Evolutionary conservation across 495 filamentous ascomycete genomes (phyloP), one percentile per base, ranked within the genome.

Genomic region (Aspergillus incahuasiensis): DNA sequence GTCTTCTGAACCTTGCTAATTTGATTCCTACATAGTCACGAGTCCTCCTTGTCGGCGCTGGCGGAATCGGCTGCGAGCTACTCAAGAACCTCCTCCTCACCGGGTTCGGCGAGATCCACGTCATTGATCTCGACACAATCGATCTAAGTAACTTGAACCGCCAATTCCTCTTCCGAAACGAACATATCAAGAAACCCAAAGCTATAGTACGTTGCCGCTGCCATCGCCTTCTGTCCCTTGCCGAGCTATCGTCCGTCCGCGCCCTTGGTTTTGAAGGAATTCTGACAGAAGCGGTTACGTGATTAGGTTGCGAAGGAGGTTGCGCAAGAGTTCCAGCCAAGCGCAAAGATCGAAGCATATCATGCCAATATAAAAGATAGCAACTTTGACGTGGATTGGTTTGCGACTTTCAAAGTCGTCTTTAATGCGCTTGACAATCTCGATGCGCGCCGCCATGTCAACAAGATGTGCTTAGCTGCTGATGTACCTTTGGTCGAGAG

Each of bases 361-460:
- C 92, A 97, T 74, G 90, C 88, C 35, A 96, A 97, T 62, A 96
- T 99, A 64, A 97, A 96, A 70, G 95, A 97, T 59, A 57, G 80
- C n/a, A 79, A 88, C 56, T 99, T 97, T 77, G 88, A 88, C 59
- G 81, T 96, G 49, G 84, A 88, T 24, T 97, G 91, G 90, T 99
- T 97, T 64, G 78, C 82, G 61, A 65, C 73, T 16, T 99, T 97
- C 66, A 76, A 78, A 25, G 68, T 97, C 2, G 91, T 97, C 5
- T 97, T 99, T 75, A 99, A 99, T 72, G 94, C 94, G 24, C 79
- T 99, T 18, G 94, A 99, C 69, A 99, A 99, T 59, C 78, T 99
- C 8, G 92, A 96, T 53, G 94, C 94, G 18, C 78, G 94, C 55
- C 84, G 92, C 41, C 90, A 99, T 78, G 94, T 97, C 48, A 99